phyloP scores from a whole-genome alignment of 805 yeast species.

The Pichia manshurica region DNA sequence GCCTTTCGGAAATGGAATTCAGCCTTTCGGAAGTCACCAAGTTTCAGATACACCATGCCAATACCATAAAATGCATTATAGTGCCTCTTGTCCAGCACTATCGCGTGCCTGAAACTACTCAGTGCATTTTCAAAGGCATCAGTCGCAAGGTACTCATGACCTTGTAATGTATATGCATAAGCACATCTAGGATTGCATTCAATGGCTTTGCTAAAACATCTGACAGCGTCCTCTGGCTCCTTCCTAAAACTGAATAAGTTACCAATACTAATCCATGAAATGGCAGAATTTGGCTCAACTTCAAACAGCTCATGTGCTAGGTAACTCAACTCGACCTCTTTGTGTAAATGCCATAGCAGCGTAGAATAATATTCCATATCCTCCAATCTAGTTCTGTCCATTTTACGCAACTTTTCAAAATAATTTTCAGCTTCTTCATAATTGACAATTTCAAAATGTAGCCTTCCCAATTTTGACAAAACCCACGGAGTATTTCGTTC shows the following conservation, averaged over 20 bases:
- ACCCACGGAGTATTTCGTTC: conserved; percentile 81
- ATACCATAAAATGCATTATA: conserved; percentile 94
- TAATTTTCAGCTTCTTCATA: conserved; percentile 68
- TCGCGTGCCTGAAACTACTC: conserved; percentile 73
- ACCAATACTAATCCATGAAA: conserved; percentile 90
- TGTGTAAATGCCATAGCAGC: conserved; percentile 85
- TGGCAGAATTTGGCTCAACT: conserved; percentile 55
- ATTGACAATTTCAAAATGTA: conserved; percentile 82
- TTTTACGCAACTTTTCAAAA: conserved; percentile 54
- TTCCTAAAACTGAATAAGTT: conserved; percentile 76
- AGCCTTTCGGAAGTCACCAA: conserved; percentile 80
- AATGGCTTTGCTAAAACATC: conserved; percentile 76
- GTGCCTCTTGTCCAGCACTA: conserved; percentile 71
- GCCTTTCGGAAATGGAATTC: conserved; percentile 86
- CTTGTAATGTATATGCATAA: conserved; percentile 88
- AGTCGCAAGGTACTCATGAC: conserved; percentile 82
- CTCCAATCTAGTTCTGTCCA: conserved; percentile 72
- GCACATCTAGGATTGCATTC: conserved; percentile 57
- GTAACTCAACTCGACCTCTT: conserved; percentile 70
- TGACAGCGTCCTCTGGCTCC: conserved; percentile 86
- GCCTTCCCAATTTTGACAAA: conserved; percentile 67
- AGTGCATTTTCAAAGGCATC: conserved; percentile 90
- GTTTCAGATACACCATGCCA: conserved; percentile 85
- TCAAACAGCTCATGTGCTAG: conserved; percentile 77
- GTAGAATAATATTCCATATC: conserved; percentile 94